These are phyloP conservation scores for Leucocoprinus birnbaumii DNA, from an alignment of 768 basidiomycete species.

Conservation along the genomic window DNA sequence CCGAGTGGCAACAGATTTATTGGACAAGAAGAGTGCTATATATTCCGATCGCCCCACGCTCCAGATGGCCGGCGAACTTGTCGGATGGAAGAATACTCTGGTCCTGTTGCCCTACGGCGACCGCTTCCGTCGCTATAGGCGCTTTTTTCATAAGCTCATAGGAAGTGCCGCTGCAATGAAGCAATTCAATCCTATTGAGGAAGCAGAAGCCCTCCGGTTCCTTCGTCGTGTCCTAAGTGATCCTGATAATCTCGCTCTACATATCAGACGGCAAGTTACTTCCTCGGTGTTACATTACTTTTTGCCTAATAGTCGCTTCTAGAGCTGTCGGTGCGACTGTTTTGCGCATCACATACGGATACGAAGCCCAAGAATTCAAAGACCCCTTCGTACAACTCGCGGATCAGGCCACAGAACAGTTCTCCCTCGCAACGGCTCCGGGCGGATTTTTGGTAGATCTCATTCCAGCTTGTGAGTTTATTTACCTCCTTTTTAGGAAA, in stretches of 20 bases:
- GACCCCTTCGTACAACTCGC: conserved; percentile 53
- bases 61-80: conserved; percentile 52
- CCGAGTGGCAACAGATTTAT: conserved; percentile 49
- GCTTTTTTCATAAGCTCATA: conserved; percentile 48
- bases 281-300: neutral
- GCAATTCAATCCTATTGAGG: conserved; percentile 40
- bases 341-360: conserved; percentile 51
- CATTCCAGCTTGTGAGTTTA: conserved; percentile 40
- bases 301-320: conserved; percentile 4
- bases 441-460: conserved; percentile 52
- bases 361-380: conserved; percentile 45
- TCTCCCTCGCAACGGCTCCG: conserved; percentile 49
- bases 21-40: conserved; percentile 64
- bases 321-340: conserved; percentile 54
- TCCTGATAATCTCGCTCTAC: conserved; percentile 40
- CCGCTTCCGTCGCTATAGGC: conserved; percentile 51
- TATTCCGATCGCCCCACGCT: conserved; percentile 66
- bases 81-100: conserved; percentile 56
- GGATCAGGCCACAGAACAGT: conserved; percentile 52
- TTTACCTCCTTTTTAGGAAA: conserved; percentile 4
- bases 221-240: conserved; percentile 44
- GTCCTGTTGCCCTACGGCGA: conserved; percentile 57
- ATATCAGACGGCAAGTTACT: conserved; percentile 44
- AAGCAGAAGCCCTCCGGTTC: conserved; percentile 46
- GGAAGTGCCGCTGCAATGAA: conserved; percentile 41